Base-by-base conservation (phyloP, 495 filamentous ascomycete genomes). In the Xylaria flabelliformis region DNA sequence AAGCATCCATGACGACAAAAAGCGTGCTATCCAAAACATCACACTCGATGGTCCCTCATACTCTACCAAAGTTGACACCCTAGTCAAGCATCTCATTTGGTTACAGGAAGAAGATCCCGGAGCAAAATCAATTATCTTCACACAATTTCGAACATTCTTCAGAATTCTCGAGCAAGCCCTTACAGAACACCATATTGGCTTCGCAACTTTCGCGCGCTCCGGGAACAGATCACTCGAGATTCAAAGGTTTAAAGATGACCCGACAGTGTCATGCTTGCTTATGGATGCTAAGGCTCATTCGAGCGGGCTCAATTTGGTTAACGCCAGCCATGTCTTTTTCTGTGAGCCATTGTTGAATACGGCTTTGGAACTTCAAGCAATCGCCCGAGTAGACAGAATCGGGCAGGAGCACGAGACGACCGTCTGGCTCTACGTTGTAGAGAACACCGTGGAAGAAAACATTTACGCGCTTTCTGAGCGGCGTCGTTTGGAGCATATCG, bases 311-410 rank as follows among this genome's bases (percentile, higher is more conserved):
- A 99, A 95, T 73, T 85, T 99, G 5, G 90, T 97, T 73, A 95
- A 95, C 78, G 96, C 95, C 5, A 97, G 90, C 13, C 93, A 99
- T 78, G 94, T 99, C 1, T 95, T 99, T 74, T 84, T 99, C 9
- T 97, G 94, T 79, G 95, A 99, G 79, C 95, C 95, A 1, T 82
- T 98, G 4, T 89, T 98, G 74, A 97, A 98, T 78, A 92, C 95
- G 7, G 94, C 95, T 2, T 89, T 99, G 10, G 95, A 98, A 75
- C 86, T 97, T 7, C 95, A 99, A 77, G 95, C 94, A 3, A 97
- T 98, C 74, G 94, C 94, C 7, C 91, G 95, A 61, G 94, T 99
- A 0, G 94, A 99, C 79, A 88, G 95, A 48, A 99, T 99, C 67
- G 95, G 95, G 0, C 95, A 99, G 80, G 87, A 90, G 70, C 89